A percentile compares a stretch with the other conserved stretches of the same genome.
phyloP scores from a whole-genome alignment of 306 rosid species.

The Datisca glomerata region DNA sequence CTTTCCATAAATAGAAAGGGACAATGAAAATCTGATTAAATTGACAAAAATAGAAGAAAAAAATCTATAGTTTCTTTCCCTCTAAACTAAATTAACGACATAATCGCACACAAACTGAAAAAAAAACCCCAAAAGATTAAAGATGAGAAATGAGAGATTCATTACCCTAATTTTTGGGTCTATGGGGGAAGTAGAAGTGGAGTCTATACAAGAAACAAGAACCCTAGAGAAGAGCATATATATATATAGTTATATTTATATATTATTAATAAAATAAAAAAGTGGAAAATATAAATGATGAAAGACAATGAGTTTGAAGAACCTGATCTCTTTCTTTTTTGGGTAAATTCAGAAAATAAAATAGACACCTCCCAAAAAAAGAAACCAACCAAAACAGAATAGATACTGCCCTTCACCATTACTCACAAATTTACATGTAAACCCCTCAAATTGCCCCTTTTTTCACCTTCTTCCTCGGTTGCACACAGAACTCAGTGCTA shows the following conservation, averaged over 20 bases:
- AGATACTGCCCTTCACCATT: constrained; percentile 31
- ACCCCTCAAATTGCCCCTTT: background rate
- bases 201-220: constrained; percentile 2
- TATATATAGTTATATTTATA: no score
- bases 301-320: constrained; percentile 9
- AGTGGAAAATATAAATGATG: constrained; percentile 7
- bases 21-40: no score
- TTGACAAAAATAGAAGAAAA: no score
- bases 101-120: background rate
- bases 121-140: background rate
- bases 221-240: constrained; percentile 18
- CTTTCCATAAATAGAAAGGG: no score
- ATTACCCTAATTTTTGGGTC: background rate
- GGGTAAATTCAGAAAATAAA: constrained; percentile 28
- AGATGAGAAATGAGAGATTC: background rate
- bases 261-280: constrained; percentile 8
- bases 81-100: no score
- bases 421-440: constrained; percentile 3
- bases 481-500: constrained; percentile 15
- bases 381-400: constrained; percentile 35
- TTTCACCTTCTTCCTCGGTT: background rate
- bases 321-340: constrained; percentile 50
- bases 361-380: constrained; percentile 32
- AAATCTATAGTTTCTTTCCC: no score
- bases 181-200: background rate